Evolutionary conservation across 2,329 filamentous ascomycete species (phyloP).

Genomic region (Monosporascus sp.): DNA sequence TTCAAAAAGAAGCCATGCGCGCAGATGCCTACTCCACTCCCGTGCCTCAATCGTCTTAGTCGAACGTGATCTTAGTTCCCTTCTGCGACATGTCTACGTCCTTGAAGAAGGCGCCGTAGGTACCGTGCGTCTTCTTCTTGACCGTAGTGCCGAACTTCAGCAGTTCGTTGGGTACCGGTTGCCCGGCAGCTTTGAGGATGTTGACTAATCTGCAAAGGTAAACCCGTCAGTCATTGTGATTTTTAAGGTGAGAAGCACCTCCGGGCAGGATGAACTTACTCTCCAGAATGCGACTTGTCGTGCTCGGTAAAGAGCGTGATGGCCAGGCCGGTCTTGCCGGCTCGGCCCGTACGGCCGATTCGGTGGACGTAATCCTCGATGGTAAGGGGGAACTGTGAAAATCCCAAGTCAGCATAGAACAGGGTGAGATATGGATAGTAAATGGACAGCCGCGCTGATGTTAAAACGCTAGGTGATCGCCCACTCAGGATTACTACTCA

Average conservation of each 20-base stretch:
- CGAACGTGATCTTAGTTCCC: conserved; percentile 89
- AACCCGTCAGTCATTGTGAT: conserved; percentile 7
- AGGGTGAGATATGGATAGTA: too few species aligned
- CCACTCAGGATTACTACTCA: conserved; percentile 27
- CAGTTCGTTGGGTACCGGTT: conserved; percentile 82
- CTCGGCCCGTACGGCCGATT: conserved; percentile 90
- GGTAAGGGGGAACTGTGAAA: conserved; percentile 71
- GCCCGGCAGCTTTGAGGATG: conserved; percentile 87
- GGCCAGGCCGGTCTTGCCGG: conserved; percentile 80
- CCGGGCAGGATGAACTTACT: conserved; percentile 52
- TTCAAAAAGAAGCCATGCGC: too few species aligned
- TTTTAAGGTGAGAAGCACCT: background rate
- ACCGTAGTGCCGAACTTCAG: conserved; percentile 97
- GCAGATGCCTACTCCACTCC: too few species aligned
- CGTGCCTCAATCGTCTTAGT: conserved; percentile 28
- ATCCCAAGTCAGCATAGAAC: conserved; percentile 11
- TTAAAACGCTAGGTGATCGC: too few species aligned
- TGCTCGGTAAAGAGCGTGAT: conserved; percentile 94
- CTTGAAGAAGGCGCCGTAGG: conserved; percentile 94
- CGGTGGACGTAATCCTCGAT: conserved; percentile 97
- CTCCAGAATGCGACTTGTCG: conserved; percentile 86
- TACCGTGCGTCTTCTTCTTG: conserved; percentile 96
- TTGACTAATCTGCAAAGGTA: conserved; percentile 67
- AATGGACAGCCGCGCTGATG: background rate
- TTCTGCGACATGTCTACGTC: conserved; percentile 78